Base-by-base conservation (phyloP, 2,329 filamentous ascomycete species). In the Chaetothyriales sp. region DNA sequence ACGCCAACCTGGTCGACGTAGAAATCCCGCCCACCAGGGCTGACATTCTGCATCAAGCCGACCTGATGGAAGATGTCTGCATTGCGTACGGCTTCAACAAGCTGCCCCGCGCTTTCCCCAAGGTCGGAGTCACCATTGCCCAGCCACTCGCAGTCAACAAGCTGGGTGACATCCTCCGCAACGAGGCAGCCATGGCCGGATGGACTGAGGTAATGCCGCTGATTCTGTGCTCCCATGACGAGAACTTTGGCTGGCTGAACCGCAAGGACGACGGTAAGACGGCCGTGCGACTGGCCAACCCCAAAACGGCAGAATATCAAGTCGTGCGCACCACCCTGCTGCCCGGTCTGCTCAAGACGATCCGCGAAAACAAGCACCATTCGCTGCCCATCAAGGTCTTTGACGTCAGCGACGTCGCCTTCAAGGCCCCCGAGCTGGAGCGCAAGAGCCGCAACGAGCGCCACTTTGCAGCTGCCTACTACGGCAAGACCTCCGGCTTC, bases 51-150 rank as follows among this genome's bases (percentile, higher is more conserved):
- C 92, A 98, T 68, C 85, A 95, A 64, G 93, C 88, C 61, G 92
- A 98, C 65, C 86, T 98, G 59, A 98, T 98, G 90, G 92, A 98
- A 71, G 93, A 98, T 65, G 82, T 93, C 18, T 92, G 88, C 43
- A 92, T 98, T 57, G 88, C 87, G 49, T 95, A 96, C 67, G 92
- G 93, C 58, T 98, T 95, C 78, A 98, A 98, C 75, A 87, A 85
- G 56, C 81, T 98, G 18, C 89, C 90, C 1, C 83, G 88, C 49
- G 81, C 83, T 47, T 87, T 90, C 63, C 88, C 89, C 7, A 88
- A 82, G 67, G 89, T 88, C 64, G 84, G 85, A 20, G 84, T 83
- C 50, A 92, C 87, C 5, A 80, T 95, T 54, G 93, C 86, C 46
- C 84, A 87, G 51, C 87, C 89, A 8, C 76, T 96, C 8, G 79